Evolutionary conservation across 345 rosid genomes (phyloP), one percentile per base, ranked within the genome.

Genomic region (Eucalyptus melliodora): DNA sequence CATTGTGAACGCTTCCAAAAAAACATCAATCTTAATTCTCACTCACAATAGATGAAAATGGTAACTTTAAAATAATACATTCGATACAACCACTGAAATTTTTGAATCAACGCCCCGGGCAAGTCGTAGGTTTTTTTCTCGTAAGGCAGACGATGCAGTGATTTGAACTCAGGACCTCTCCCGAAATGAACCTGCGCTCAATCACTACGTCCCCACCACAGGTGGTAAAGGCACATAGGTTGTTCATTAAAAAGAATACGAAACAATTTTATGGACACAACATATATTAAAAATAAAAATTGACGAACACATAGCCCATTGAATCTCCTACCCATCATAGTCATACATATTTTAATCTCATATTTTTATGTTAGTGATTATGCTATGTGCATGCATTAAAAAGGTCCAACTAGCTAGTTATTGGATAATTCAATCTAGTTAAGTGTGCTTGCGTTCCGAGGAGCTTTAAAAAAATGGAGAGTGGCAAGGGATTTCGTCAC

Each of bases 1-100:
- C 4, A 6, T 3, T 2, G 6, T 5, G 14, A 9, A 10, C 4
- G 3, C 26, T 69, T 34, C 8, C 4, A 0, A 34, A 17, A 17
- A 69, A 17, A 50, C 42, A 17, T 72, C 4, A 37, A 72, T 72
- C 13, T 72, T 34, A 9, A 17, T 34, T 69, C 26, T 72, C 3
- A 72, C 44, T 34, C 4, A 1, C 6, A 6, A 17, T 2, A 11
- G 0, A 69, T 17, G 26, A 69, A 34, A 34, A 34, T 3, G 14
- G 4, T 17, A 34, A 6, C 2, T 31, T 16, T 16, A 69, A 16
- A 65, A 16, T 16, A 16, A 16, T 2, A 8, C 23, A 67, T 67
- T 31, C 2, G 2, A 9, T 9, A 34, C 4, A 5, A 69, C 1
- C 2, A 34, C 2, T 2, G 7, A 69, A 69, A 16, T 34, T 69